Base-by-base conservation (phyloP, 176 grass and related monocot species). In the Lolium multiflorum region DNA sequence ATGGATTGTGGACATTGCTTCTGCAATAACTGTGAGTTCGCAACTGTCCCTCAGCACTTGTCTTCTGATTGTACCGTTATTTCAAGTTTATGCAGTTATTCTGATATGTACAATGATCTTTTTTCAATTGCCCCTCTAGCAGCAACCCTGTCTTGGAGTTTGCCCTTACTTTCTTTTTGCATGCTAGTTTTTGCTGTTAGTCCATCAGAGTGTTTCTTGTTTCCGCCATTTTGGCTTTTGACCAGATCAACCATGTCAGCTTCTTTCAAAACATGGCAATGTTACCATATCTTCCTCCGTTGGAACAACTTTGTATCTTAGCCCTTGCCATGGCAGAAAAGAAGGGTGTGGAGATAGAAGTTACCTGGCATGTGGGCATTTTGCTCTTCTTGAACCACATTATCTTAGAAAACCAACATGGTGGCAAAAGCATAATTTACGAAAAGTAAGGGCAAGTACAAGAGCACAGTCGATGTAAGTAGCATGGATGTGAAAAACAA, bases 1-100 rank as follows among this genome's bases (percentile, higher is more conserved):
- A 93, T 93, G 88, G 91, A 93, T 7, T 93, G 91, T 69, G 91
- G 91, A 38, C 91, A 90, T 37, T 82, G 56, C 50, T 93, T 88
- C 68, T 93, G 91, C 86, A 90, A 90, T 82, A 78, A 86, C 48
- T 93, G 91, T 93, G 54, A 90, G 91, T 90, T 71, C 58, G 14
- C 12, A 20, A 21, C 2, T 77, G 48, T 46, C 54, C 25, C 55
- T 37, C 11, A 73, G 31, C 51, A 61, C 52, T 78, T 70, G 69
- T 74, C 11, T 86, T 39, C 68, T 88, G 44, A 68, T 71, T 81
- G 24, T 16, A 56, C n/a, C 25, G 44, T 64, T 89, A 39, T 9
- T 21, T 73, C 59, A 76, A 75, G 72, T 49, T n/a, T 51, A 49
- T 28, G 25, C 72, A 17, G 46, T 15, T 51, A 28, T 28, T 75